phyloP scores from a whole-genome alignment of 1,139 yeast genomes.

The Zygoascus meyerae region DNA sequence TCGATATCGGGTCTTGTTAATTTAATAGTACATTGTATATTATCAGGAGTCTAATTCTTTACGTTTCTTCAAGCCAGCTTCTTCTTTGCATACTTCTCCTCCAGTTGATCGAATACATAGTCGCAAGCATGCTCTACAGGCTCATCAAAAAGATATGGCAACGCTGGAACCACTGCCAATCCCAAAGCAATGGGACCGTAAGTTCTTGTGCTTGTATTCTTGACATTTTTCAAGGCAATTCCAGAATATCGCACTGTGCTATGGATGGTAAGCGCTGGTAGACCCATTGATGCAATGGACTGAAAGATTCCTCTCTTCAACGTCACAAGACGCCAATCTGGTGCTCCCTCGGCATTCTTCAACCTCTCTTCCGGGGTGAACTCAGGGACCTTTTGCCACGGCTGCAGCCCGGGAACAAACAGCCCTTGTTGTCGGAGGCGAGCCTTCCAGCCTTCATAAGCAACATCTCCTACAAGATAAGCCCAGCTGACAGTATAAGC shows the following conservation, averaged over 20 bases:
- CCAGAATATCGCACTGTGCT: slow-evolving; percentile 70
- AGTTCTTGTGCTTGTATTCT: slow-evolving; percentile 45
- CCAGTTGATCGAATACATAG: slow-evolving; percentile 55
- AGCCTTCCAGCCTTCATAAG: slow-evolving; percentile 70
- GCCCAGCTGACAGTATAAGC: slow-evolving; percentile 78
- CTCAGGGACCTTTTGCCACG: slow-evolving; percentile 55
- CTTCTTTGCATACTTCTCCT: slow-evolving; percentile 25
- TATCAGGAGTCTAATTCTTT: no score
- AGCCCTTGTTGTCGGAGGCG: slow-evolving; percentile 63
- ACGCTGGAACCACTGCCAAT: slow-evolving; percentile 66
- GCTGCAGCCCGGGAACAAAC: slow-evolving; percentile 55
- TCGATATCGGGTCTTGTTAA: no score
- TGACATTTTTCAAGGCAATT: slow-evolving; percentile 42
- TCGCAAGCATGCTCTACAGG: slow-evolving; percentile 73
- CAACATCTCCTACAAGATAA: slow-evolving; percentile 73
- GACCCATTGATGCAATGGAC: slow-evolving; percentile 77
- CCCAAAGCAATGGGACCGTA: slow-evolving; percentile 80
- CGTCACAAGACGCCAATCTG: slow-evolving; percentile 61
- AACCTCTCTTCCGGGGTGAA: slow-evolving; percentile 29
- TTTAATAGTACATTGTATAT: no score
- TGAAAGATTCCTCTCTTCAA: slow-evolving; percentile 73
- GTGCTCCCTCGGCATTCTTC: slow-evolving; percentile 38
- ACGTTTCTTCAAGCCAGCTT: slow-evolving; percentile 18
- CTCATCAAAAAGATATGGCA: slow-evolving; percentile 76
- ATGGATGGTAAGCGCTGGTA: slow-evolving; percentile 84